Evolutionary conservation across 805 yeast species (phyloP).

Genomic region (Torulaspora gathmanii): DNA sequence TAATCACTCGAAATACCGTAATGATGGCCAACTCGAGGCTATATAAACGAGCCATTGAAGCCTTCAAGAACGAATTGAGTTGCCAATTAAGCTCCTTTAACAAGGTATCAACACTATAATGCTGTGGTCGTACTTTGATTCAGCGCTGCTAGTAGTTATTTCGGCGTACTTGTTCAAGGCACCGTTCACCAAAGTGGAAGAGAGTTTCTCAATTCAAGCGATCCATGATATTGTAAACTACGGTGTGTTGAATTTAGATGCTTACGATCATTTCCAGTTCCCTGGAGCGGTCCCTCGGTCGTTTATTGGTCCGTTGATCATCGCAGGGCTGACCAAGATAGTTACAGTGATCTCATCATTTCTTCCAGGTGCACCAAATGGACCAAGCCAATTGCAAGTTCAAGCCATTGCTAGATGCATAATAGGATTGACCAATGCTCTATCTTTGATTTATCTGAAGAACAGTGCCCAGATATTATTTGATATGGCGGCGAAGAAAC

Average conservation of each 20-base stretch:
- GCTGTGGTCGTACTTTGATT: conserved; percentile 28
- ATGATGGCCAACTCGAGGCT: not conserved
- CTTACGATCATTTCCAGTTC: conserved; percentile 70
- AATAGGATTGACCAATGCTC: conserved; percentile 59
- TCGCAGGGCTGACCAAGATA: conserved; percentile 47
- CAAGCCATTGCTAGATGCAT: conserved; percentile 55
- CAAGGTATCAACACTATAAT: conserved; percentile 7
- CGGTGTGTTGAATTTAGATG: conserved; percentile 44
- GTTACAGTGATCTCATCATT: conserved; percentile 18
- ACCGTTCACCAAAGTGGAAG: conserved; percentile 91
- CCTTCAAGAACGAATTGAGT: not conserved
- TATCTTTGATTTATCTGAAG: conserved; percentile 49
- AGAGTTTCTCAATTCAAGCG: conserved; percentile 87
- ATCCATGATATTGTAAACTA: conserved; percentile 69
- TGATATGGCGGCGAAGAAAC: conserved; percentile 12
- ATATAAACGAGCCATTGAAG: not conserved
- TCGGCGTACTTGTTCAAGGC: conserved; percentile 50
- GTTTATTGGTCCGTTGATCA: conserved; percentile 61
- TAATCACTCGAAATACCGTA: conserved; percentile 1
- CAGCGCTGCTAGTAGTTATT: conserved; percentile 44
- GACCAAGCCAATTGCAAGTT: conserved; percentile 42
- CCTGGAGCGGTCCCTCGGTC: conserved; percentile 91
- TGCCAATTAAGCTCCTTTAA: not conserved
- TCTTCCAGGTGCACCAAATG: conserved; percentile 7
- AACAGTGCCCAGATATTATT: conserved; percentile 34